Evolutionary conservation across 805 yeast genomes (phyloP).

Genomic region (Brettanomyces bruxellensis): DNA sequence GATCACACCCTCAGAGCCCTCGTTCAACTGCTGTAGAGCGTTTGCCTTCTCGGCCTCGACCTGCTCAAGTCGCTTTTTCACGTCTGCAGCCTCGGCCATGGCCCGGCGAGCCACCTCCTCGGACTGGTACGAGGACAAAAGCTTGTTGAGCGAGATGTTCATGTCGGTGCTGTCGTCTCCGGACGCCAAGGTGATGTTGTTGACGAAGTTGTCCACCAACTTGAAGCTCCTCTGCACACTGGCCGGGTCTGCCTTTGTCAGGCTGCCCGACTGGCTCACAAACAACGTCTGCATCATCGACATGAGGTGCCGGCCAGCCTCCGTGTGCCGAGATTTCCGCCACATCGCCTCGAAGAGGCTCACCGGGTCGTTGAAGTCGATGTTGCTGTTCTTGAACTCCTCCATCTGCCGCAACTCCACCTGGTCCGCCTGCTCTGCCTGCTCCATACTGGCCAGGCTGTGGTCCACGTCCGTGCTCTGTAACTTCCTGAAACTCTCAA

Average conservation of each 20-base stretch:
- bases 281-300: slow-evolving; percentile 61
- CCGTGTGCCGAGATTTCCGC: slow-evolving; percentile 46
- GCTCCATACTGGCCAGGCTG: slow-evolving; percentile 32
- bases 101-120: slow-evolving; percentile 83
- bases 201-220: slow-evolving; percentile 45
- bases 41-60: slow-evolving; percentile 34
- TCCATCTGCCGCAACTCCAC: slow-evolving; percentile 28
- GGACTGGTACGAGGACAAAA: slow-evolving; percentile 65
- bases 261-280: slow-evolving; percentile 33
- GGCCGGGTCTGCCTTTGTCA: slow-evolving; percentile 30
- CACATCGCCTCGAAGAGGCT: slow-evolving; percentile 56
- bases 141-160: slow-evolving; percentile 66
- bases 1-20: slow-evolving; percentile 73
- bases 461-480: slow-evolving; percentile 34
- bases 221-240: slow-evolving; percentile 41
- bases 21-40: slow-evolving; percentile 20
- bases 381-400: slow-evolving; percentile 31
- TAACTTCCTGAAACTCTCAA: slow-evolving; percentile 29
- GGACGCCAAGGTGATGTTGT: slow-evolving; percentile 43
- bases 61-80: slow-evolving; percentile 29
- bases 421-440: slow-evolving; percentile 34
- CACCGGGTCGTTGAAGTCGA: slow-evolving; percentile 63
- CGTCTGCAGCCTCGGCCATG: slow-evolving; percentile 32
- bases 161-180: slow-evolving; percentile 56
- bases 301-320: slow-evolving; percentile 48